Percentiles rank a stretch among this genome's conserved stretches.
These are phyloP conservation scores for Fusarium euwallaceae DNA, from an alignment of 2,329 filamentous ascomycete species.

Conservation along the genomic window DNA sequence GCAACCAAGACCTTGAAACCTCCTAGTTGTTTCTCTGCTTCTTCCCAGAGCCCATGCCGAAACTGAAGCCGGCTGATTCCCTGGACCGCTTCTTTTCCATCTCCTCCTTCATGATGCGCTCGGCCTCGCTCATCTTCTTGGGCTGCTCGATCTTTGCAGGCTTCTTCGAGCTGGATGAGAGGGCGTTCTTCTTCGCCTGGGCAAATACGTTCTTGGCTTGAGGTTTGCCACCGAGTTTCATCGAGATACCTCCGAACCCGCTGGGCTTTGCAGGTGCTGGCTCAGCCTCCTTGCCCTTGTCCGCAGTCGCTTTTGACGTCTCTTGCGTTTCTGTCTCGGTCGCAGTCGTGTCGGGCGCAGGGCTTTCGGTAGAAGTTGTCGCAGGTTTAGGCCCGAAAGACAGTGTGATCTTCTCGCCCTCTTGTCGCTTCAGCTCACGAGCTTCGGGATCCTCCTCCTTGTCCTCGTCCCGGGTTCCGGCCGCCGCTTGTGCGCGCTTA, in stretches of 20 bases:
- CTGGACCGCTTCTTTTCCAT: slow-evolving; percentile 77
- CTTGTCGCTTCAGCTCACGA: slow-evolving; percentile 68
- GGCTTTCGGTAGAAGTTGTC: slow-evolving; percentile 31
- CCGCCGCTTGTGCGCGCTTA: slow-evolving; percentile 73
- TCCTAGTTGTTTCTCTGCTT: slow-evolving; percentile 59
- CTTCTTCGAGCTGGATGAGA: slow-evolving; percentile 73
- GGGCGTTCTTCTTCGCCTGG: slow-evolving; percentile 76
- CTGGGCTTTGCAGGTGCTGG: slow-evolving; percentile 50
- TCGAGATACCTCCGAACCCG: slow-evolving; percentile 62
- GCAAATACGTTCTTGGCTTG: slow-evolving; percentile 84
- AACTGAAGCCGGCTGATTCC: slow-evolving; percentile 60
- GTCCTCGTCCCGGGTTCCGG: slow-evolving; percentile 56
- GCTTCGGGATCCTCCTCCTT: slow-evolving; percentile 58
- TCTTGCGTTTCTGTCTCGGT: slow-evolving; percentile 21
- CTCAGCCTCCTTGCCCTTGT: slow-evolving; percentile 23
- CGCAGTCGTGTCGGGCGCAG: slow-evolving; percentile 25
- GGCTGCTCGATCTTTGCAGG: slow-evolving; percentile 68
- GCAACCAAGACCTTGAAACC: neutral
- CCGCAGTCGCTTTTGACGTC: neutral
- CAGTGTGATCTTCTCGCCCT: slow-evolving; percentile 82
- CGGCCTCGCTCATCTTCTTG: slow-evolving; percentile 89
- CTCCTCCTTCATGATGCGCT: slow-evolving; percentile 90
- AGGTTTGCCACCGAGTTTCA: slow-evolving; percentile 74
- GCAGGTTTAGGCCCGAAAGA: slow-evolving; percentile 69
- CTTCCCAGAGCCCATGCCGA: slow-evolving; percentile 63